These are phyloP conservation scores for Aleurites moluccanus DNA, from an alignment of 441 rosid genomes.

Conservation along the genomic window DNA sequence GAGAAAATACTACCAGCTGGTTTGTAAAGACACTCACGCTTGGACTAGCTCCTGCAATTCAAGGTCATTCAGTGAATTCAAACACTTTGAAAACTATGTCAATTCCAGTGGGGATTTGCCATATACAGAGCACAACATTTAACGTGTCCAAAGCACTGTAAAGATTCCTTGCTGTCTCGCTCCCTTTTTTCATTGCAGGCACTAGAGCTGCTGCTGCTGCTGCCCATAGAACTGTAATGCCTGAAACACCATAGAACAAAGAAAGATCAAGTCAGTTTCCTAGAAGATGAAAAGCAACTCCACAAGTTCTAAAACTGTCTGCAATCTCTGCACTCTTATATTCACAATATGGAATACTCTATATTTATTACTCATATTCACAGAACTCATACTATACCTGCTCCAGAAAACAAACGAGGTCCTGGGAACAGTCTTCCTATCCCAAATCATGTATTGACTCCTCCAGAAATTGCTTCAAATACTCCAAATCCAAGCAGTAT, in stretches of 20 bases:
- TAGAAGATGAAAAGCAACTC: background rate
- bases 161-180: conserved; percentile 71
- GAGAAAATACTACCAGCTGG: background rate
- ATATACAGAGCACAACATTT: conserved; percentile 66
- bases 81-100: conserved; percentile 73
- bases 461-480: conserved; percentile 69
- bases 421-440: conserved; percentile 93
- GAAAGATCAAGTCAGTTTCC: conserved; percentile 13
- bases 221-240: conserved; percentile 83
- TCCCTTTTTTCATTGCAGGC: conserved; percentile 91
- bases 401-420: conserved; percentile 91
- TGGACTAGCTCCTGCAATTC: conserved; percentile 20
- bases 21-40: background rate
- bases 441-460: conserved; percentile 80
- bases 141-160: conserved; percentile 72
- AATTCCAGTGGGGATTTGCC: conserved; percentile 81
- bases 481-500: conserved; percentile 85
- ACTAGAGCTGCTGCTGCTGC: conserved; percentile 85
- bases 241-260: conserved; percentile 32
- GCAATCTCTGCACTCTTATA: background rate
- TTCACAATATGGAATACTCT: background rate
- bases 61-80: conserved; percentile 86
- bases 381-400: conserved; percentile 39
- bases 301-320: background rate
- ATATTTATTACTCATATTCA: background rate